Evolutionary conservation across 768 basidiomycete genomes (phyloP), one percentile per base, ranked within the genome.

Genomic region (Agaricus blazei): DNA sequence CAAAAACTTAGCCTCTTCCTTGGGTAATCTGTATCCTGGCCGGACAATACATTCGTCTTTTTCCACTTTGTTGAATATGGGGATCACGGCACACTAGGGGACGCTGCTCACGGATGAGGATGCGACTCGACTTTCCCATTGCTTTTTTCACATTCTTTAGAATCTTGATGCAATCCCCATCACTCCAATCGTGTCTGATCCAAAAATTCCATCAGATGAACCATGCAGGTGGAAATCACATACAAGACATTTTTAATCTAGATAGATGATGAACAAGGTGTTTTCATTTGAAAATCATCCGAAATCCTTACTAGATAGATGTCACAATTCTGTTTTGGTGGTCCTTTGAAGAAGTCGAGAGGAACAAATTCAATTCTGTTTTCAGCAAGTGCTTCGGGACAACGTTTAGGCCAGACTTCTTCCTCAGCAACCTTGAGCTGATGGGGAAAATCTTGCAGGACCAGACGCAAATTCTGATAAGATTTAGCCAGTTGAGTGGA

Each of bases 161-260:
- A 36, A 78, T 75, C 24, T 59, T 60, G 28, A 71, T 42, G 52
- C 67, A 66, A 40, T 68, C 65, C 0, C 62, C 60, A 47, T 73
- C 65, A 0, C 72, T 69, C 75, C 75, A 77, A 54, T 75, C 67
- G 46, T 76, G 76, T 14, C 74, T 42, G 6, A 9, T 48, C n/a
- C 6, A 11, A 34, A 34, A 6, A 34, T 34, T 28, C 4, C 29
- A n/a, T 29, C 4, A 5, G 51, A 14, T n/a, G 28, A 27, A 6
- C 1, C 15, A 4, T 12, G 14, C 38, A 12, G 26, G 2, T 28
- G 38, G 7, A 6, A 27, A 12, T 4, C 31, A 60, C 65, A 45
- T 49, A 69, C 69, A 71, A 44, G 52, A 72, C 63, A 42, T 69
- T 66, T 9, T 64, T 63, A 37, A 72, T 38, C 69, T 72, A 28